Percentiles rank a stretch among this genome's conserved stretches.
Conservation (phyloP, 805 yeast species). For the Candida easanensis region DNA sequence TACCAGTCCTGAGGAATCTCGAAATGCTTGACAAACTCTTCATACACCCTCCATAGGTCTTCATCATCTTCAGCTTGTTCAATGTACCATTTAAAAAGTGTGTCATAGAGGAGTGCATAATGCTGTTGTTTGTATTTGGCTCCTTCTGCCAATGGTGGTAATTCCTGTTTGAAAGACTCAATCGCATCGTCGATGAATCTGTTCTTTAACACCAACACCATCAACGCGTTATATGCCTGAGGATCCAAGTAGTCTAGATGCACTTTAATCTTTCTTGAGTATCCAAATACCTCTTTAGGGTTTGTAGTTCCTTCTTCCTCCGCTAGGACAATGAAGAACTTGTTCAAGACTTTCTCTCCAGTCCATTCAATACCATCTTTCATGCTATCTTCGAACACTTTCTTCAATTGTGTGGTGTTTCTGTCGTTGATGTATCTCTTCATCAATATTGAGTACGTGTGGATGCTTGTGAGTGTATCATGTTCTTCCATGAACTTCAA, state of each 20-base stretch:
- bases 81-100: constrained; percentile 44
- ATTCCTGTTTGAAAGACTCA: constrained; percentile 41
- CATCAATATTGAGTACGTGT: constrained; percentile 14
- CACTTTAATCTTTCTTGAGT: constrained; percentile 41
- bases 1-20: constrained; percentile 56
- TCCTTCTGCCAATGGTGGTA: constrained; percentile 28
- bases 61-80: constrained; percentile 36
- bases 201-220: constrained; percentile 33
- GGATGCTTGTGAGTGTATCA: constrained; percentile 3
- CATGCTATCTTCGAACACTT: constrained; percentile 34
- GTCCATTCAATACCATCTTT: constrained; percentile 45
- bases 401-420: constrained; percentile 14
- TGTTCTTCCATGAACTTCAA: constrained; percentile 2
- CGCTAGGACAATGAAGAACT: constrained; percentile 29
- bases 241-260: constrained; percentile 38
- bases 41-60: constrained; percentile 55
- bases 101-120: constrained; percentile 36
- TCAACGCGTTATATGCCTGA: constrained; percentile 37
- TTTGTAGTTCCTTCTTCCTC: constrained; percentile 22
- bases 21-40: constrained; percentile 53
- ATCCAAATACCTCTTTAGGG: constrained; percentile 26
- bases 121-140: constrained; percentile 20
- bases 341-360: constrained; percentile 21
- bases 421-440: constrained; percentile 9
- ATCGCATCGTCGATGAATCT: constrained; percentile 40